phyloP scores from a whole-genome alignment of 371 early-diverging fungal genomes.

The Rhizopus arrhizus region DNA sequence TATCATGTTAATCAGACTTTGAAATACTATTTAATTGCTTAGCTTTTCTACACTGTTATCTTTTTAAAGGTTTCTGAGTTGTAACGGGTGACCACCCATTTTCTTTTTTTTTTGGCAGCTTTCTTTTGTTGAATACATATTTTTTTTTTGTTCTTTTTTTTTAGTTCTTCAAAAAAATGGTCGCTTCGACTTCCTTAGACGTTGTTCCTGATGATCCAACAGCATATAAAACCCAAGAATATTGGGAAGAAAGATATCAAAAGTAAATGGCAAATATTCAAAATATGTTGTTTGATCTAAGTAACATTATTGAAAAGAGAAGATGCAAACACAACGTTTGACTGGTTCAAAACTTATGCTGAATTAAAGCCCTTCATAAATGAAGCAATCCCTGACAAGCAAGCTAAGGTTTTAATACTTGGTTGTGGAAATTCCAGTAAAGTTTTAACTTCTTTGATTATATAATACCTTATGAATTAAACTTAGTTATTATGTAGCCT shows the following conservation, averaged over 20 bases:
- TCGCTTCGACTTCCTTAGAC: constrained; percentile 47
- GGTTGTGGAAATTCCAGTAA: constrained; percentile 81
- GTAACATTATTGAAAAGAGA: constrained; percentile 37
- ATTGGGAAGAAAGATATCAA: constrained; percentile 64
- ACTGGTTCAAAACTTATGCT: constrained; percentile 86
- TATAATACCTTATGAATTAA: background rate
- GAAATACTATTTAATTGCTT: no score
- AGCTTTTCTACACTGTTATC: no score
- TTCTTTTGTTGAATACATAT: background rate
- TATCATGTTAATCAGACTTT: no score
- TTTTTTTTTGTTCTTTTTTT: constrained; percentile 14
- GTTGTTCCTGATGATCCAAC: constrained; percentile 68
- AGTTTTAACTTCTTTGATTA: constrained; percentile 3
- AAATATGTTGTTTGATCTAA: background rate
- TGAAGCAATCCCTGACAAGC: constrained; percentile 57
- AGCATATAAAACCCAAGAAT: constrained; percentile 64
- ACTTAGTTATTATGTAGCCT: constrained; percentile 35
- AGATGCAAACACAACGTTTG: constrained; percentile 63
- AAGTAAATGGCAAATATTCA: constrained; percentile 20
- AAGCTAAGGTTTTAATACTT: constrained; percentile 69
- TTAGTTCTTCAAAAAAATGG: constrained; percentile 23
- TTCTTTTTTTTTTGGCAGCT: background rate
- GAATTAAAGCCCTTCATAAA: constrained; percentile 69
- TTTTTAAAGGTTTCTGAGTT: no score
- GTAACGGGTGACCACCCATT: background rate